Evolutionary conservation across 331 rosid species (phyloP), one percentile per base, ranked within the genome.

Genomic region (Pyrus hybrid): DNA sequence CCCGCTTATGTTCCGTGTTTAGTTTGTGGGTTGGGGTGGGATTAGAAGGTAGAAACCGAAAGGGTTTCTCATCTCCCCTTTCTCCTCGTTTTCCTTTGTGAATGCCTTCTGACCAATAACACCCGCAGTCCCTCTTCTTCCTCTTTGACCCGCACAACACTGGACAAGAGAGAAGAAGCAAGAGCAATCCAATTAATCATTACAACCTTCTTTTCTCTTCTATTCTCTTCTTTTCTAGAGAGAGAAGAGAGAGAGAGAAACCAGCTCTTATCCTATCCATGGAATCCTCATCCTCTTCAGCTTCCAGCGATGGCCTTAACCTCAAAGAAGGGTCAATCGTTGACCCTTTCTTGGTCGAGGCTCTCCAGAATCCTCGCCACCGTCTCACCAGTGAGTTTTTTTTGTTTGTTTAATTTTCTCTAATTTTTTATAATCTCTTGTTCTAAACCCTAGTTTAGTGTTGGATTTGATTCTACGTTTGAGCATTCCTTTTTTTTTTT

Each of bases 261-360:
- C 45, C 16, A 65, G 54, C 35, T 76, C 49, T 67, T 54, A 30
- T 71, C 85, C 68, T 37, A 3, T 3, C 45, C 45, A 93, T 93
- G 98, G 98, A 89, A 67, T 74, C 86, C 49, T 41, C 49, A 3
- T 41, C 49, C 28, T 73, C 80, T 17, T 72, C 78, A 33, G 62
- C 86, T 75, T 77, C 88, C 67, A 71, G 35, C 77, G 86, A 84
- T 73, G 85, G 49, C n/a, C 72, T 60, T 77, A 67, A 35, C 26
- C 2, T 67, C 29, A 78, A 72, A 72, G 89, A 83, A 84, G 91
- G 84, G 79, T 84, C 92, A 61, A 81, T 87, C 91, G 90, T 93
- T 68, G 98, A 93, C 89, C 96, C 96, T 75, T 91, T 93, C 69
- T 81, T 93, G 90, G 90, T 93, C 16, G 97, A 93, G 84, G 98